These are phyloP conservation scores for Carallia pectinifolia DNA, from an alignment of 345 rosid genomes.

Conservation along the genomic window DNA sequence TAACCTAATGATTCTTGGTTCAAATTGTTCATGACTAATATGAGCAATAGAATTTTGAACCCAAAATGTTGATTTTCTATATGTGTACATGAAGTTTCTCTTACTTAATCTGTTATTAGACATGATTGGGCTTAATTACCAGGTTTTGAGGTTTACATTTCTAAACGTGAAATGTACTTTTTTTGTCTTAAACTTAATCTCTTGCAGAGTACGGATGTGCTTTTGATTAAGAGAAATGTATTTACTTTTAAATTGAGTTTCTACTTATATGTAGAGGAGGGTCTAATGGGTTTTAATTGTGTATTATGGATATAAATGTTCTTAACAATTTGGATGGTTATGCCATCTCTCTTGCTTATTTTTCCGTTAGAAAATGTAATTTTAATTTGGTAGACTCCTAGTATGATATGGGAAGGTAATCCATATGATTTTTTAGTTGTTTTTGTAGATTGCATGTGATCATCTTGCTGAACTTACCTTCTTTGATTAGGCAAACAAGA, in stretches of 20 bases:
- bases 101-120: background rate
- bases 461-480: too few relatives aligned
- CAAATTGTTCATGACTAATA: slow-evolving; percentile 17
- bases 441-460: too few relatives aligned
- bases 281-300: background rate
- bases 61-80: slow-evolving; percentile 9
- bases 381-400: too few relatives aligned
- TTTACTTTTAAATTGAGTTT: background rate
- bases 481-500: too few relatives aligned
- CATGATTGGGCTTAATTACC: background rate
- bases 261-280: background rate
- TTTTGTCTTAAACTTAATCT: background rate
- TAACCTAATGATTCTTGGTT: slow-evolving; percentile 17
- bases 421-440: too few relatives aligned
- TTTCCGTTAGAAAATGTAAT: background rate
- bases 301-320: background rate
- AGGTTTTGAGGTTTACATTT: slow-evolving; percentile 15
- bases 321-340: background rate
- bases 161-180: slow-evolving; percentile 21
- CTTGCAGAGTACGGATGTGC: background rate
- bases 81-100: background rate
- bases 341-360: background rate
- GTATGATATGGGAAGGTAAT: too few relatives aligned
- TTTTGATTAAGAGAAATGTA: slow-evolving; percentile 6
- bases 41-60: slow-evolving; percentile 10